Evolutionary conservation across 345 rosid genomes (phyloP).

Genomic region (Gossypium rotundifolium): DNA sequence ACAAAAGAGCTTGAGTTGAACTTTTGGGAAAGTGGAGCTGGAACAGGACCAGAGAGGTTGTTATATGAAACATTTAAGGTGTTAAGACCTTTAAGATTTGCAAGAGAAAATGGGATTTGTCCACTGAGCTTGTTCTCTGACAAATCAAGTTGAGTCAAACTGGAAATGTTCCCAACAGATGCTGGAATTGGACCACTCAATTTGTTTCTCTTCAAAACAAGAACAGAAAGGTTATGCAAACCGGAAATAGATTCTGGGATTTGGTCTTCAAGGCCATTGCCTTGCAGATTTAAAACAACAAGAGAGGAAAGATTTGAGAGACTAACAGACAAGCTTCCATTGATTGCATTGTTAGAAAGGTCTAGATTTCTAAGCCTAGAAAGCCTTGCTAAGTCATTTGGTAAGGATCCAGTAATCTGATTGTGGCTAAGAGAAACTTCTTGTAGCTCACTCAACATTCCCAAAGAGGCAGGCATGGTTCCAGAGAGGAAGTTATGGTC

Average conservation of each 20-base stretch:
- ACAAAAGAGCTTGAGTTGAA: slow-evolving; percentile 70
- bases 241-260: slow-evolving; percentile 37
- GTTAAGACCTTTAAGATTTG: slow-evolving; percentile 40
- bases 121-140: slow-evolving; percentile 57
- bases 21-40: slow-evolving; percentile 49
- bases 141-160: slow-evolving; percentile 46
- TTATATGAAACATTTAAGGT: slow-evolving; percentile 79
- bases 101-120: slow-evolving; percentile 59
- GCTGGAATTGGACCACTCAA: slow-evolving; percentile 57
- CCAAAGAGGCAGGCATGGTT: slow-evolving; percentile 19
- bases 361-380: slow-evolving; percentile 39
- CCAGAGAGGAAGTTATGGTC: slow-evolving; percentile 16
- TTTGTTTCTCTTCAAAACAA: slow-evolving; percentile 53
- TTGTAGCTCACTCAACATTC: slow-evolving; percentile 41
- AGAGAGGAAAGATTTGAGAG: slow-evolving; percentile 44
- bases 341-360: slow-evolving; percentile 47
- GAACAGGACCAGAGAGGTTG: slow-evolving; percentile 82
- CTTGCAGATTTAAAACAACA: slow-evolving; percentile 31
- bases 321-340: slow-evolving; percentile 43
- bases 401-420: slow-evolving; percentile 46
- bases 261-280: slow-evolving; percentile 31
- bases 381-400: slow-evolving; percentile 40
- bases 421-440: slow-evolving; percentile 53
- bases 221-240: slow-evolving; percentile 49
- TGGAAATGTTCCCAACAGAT: slow-evolving; percentile 41